Conservation (phyloP, 148 eudicot genomes). For the Rhododendron williamsianum region DNA sequence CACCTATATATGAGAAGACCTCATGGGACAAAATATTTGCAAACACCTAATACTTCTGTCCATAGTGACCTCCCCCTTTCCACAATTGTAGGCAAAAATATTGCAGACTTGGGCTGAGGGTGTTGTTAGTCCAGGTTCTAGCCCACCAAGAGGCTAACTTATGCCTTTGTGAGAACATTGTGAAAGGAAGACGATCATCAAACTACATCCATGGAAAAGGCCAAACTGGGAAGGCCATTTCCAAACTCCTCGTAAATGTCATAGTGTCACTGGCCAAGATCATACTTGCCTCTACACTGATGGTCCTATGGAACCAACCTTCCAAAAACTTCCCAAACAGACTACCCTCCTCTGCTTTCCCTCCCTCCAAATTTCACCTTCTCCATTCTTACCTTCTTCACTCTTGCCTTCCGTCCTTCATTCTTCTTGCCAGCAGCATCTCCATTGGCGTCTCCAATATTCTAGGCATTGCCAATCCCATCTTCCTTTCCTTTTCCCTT, state of each 20-base stretch:
- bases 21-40: background rate
- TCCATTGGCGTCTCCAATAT: background rate
- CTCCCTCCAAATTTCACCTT: background rate
- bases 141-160: background rate
- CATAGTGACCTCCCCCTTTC: background rate
- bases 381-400: background rate
- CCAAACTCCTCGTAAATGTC: background rate
- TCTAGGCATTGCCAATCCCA: background rate
- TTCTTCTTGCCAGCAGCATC: background rate
- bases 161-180: background rate
- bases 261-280: background rate
- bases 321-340: background rate
- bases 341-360: background rate
- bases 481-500: background rate
- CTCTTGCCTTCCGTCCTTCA: background rate
- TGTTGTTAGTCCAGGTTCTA: background rate
- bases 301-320: background rate
- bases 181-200: background rate
- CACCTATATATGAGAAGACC: background rate
- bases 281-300: background rate
- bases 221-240: background rate
- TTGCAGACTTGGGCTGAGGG: background rate
- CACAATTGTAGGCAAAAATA: background rate
- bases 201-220: background rate
- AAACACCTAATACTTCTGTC: background rate